Conservation (phyloP, 352 stramenopile species). For the Aphanomyces invadans region DNA sequence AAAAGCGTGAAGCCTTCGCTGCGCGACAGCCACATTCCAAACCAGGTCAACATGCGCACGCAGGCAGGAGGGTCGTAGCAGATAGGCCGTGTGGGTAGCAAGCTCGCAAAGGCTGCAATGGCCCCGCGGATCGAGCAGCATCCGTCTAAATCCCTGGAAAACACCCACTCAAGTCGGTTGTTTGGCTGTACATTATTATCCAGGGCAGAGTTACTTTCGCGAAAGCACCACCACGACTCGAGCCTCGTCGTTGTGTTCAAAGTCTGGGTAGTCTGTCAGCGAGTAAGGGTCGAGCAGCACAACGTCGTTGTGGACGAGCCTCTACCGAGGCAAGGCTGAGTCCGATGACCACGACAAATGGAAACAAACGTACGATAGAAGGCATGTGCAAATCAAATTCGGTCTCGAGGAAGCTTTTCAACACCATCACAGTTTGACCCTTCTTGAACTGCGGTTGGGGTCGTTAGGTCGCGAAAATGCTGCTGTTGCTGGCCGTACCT, state of each 20-base stretch:
- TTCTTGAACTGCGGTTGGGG: conserved; percentile 12
- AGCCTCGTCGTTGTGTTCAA: conserved; percentile 8
- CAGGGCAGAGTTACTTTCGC: conserved; percentile 19
- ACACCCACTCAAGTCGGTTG: no score
- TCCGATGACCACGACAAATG: neutral
- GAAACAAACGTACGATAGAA: conserved; percentile 12
- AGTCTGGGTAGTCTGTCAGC: conserved; percentile 19
- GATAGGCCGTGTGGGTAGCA: no score
- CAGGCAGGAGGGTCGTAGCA: no score
- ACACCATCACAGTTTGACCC: conserved; percentile 14
- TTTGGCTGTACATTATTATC: no score
- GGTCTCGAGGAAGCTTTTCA: conserved; percentile 17
- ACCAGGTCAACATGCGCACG: no score
- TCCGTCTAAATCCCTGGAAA: no score
- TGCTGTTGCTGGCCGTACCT: conserved; percentile 9
- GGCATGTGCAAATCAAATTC: conserved; percentile 21
- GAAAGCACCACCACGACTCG: conserved; percentile 11
- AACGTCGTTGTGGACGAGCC: conserved; percentile 4
- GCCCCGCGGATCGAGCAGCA: no score
- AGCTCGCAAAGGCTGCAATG: no score
- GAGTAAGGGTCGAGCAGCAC: conserved; percentile 19
- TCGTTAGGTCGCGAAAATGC: no score
- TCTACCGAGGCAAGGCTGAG: conserved; percentile 7
- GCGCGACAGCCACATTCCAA: no score
- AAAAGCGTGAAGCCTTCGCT: no score